Evolutionary conservation across 768 basidiomycete species (phyloP), one percentile per base, ranked within the genome.

Genomic region (Cystobasidium tubakii): DNA sequence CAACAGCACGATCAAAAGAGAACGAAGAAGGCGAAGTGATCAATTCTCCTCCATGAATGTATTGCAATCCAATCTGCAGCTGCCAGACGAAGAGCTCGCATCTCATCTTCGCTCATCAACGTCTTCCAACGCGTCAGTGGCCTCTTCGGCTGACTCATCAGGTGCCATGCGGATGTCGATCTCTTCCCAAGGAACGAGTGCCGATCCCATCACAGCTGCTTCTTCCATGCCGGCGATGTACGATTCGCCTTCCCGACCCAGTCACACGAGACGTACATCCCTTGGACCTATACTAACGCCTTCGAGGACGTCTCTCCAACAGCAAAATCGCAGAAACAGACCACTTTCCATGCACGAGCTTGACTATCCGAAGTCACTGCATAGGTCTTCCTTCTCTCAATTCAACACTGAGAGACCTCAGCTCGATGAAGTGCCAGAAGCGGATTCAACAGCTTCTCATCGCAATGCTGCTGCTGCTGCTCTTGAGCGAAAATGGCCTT

Each of bases 1-100:
- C 17, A 60, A 60, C 23, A 60, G 57, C 27, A 60, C 57, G 15
- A 60, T 60, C 57, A 60, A 60, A 34, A 60, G 57, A 21, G 57
- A 60, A 29, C 25, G 57, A 31, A 27, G 57, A 60, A 27, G 57
- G 21, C 57, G 57, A 29, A 60, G 57, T 60, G 57, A 60, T 7
- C 57, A 60, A 31, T 6, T 29, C 21, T 60, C 29, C 27, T 31
- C 57, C 15, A 7, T 29, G 23, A 27, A 21, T 29, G 25, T 6
- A 6, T 29, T 60, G 27, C 57, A 60, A 31, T 21, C 4, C 15
- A 60, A 21, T 21, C 21, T 13, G 46, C 46, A 50, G 21, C 7
- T 50, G 2, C 17, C 33, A 60, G 23, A 34, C 57, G 57, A 60
- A 29, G 57, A 34, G 29, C 4, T 25, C 13, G 12, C 13, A 6